Evolutionary conservation across 2,329 filamentous ascomycete genomes (phyloP).

Genomic region (Calonectria honghensis): DNA sequence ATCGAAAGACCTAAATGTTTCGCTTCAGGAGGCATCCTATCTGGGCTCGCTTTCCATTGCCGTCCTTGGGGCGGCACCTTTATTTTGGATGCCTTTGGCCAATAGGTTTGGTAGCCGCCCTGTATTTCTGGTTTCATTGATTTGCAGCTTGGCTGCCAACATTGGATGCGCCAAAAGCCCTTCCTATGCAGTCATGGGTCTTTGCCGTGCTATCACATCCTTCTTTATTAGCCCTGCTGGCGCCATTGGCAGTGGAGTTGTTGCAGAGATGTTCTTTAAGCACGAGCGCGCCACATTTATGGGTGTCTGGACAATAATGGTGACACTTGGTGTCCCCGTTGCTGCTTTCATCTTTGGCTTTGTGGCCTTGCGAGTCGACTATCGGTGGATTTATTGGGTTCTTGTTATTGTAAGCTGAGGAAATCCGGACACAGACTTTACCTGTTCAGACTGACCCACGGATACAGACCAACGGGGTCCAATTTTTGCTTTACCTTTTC

Average conservation of each 20-base stretch:
- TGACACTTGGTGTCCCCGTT: slow-evolving; percentile 15
- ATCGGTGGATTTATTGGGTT: slow-evolving; percentile 76
- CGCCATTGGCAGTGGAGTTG: slow-evolving; percentile 3
- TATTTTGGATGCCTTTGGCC: slow-evolving; percentile 22
- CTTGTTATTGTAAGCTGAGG: slow-evolving; percentile 67
- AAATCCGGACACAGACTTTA: background rate
- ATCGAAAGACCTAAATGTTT: background rate
- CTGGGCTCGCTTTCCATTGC: background rate
- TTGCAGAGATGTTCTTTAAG: slow-evolving; percentile 21
- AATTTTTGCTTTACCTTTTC: slow-evolving; percentile 43
- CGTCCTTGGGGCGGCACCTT: background rate
- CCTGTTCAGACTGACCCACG: background rate
- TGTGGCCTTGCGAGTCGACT: slow-evolving; percentile 70
- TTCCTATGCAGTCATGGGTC: slow-evolving; percentile 7
- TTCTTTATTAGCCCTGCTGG: slow-evolving; percentile 13
- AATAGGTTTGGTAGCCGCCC: slow-evolving; percentile 7
- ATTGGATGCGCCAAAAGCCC: slow-evolving; percentile 24
- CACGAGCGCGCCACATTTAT: slow-evolving; percentile 12
- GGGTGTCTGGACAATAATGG: slow-evolving; percentile 25
- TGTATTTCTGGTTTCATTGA: slow-evolving; percentile 5
- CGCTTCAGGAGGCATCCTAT: background rate
- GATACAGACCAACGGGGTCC: slow-evolving; percentile 41
- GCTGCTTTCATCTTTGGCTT: slow-evolving; percentile 54
- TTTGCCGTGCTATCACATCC: slow-evolving; percentile 8
- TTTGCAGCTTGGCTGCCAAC: slow-evolving; percentile 4